Base-by-base conservation (phyloP, 2,329 filamentous ascomycete genomes). In the Apiospora arundinis region DNA sequence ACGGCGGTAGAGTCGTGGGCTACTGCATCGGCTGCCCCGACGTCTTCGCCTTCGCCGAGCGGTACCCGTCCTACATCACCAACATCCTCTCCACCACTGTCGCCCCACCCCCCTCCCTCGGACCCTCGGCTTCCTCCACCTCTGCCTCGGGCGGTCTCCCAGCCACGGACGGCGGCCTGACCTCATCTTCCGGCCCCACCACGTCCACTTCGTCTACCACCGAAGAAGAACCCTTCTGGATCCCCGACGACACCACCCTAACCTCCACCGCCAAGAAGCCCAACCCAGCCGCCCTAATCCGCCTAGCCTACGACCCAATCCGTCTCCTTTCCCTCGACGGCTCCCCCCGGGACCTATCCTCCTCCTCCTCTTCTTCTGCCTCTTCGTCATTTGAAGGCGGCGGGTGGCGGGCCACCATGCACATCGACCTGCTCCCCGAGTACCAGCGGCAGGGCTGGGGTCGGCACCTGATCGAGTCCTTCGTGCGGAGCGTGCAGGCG, bases 11-110 rank as follows among this genome's bases (percentile, higher is more conserved):
- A 9, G 82, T 80, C 0, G 85, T 86, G 45, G 86, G 85, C n/a
- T 88, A 88, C 79, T 84, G 85, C 72, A 83, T 87, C 77, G 84
- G 84, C 69, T 81, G 80, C 67, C 79, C 85, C 12, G 82, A 86
- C 77, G 81, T 86, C 23, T 72, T 79, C 66, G 78, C 80, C 73
- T 82, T 87, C 67, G 77, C 79, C 21, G 75, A 73, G 1, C 76
- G 72, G 1, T 87, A 86, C 78, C 74, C 72, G 4, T 74, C 75
- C 8, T 87, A 86, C 79, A 75, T 82, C 18, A 28, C 67, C 12
- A 74, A 78, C 14, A 78, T 87, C 14, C 80, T 86, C 1, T 76
- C 77, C 0, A 44, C 70, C 65, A 18, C 75, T 76, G 48, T 82
- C 12, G 74, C 76, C 0, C 18, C 21, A 4, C 28, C 52, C 3